Evolutionary conservation across 1,284 basidiomycete genomes (phyloP).

Genomic region (Ceratobasidium sp.): DNA sequence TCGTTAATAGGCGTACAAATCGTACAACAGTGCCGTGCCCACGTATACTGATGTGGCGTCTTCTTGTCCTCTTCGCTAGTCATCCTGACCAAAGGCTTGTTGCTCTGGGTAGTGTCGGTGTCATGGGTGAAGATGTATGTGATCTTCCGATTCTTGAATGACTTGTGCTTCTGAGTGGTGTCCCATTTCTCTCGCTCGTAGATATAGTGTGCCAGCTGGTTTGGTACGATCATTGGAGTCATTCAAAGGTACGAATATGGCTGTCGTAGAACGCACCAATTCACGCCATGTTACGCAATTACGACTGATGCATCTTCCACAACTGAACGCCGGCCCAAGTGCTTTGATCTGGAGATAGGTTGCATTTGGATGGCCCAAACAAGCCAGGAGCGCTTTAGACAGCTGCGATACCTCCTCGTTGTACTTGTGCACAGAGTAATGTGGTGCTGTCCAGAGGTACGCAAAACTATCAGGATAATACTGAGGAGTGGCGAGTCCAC

Average conservation of each 20-base stretch:
- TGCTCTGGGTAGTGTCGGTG: not conserved
- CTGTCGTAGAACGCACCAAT: not conserved
- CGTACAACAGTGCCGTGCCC: not conserved
- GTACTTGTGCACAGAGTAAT: not conserved
- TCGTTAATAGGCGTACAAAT: not conserved
- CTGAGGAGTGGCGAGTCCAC: no score
- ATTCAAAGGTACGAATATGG: not conserved
- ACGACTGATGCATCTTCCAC: constrained; percentile 19
- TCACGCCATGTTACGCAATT: constrained; percentile 7
- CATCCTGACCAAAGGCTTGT: constrained; percentile 1
- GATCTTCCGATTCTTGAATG: not conserved
- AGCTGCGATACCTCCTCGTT: not conserved
- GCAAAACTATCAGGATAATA: constrained; percentile 22
- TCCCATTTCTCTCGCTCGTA: not conserved
- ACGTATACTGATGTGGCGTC: not conserved
- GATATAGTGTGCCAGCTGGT: constrained; percentile 12
- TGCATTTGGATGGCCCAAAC: constrained; percentile 3
- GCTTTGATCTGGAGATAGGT: constrained; percentile 23
- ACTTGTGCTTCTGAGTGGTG: not conserved
- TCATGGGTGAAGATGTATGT: constrained; percentile 3
- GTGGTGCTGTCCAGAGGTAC: not conserved
- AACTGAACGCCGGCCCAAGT: constrained; percentile 3
- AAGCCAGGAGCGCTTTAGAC: not conserved
- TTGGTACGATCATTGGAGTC: not conserved
- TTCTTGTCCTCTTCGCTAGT: not conserved